Percentiles rank a stretch among this genome's conserved stretches.
These are phyloP conservation scores for Aspergillus quadrilineatus DNA, from an alignment of 2,329 filamentous ascomycete genomes.

Conservation along the genomic window DNA sequence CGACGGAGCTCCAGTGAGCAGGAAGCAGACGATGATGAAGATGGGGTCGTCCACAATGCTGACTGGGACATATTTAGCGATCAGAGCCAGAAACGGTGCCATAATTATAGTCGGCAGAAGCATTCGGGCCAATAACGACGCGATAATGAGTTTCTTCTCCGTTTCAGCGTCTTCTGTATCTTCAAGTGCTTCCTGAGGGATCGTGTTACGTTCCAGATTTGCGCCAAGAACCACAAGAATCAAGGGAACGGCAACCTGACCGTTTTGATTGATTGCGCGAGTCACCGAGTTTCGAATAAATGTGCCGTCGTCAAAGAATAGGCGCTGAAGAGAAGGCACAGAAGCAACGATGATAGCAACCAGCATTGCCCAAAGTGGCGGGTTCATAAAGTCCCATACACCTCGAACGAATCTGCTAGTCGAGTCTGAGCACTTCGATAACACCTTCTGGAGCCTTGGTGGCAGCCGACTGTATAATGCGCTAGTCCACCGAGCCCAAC, in stretches of 20 bases:
- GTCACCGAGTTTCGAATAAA: constrained; percentile 94
- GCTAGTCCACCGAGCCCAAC: constrained; percentile 23
- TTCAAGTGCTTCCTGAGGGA: constrained; percentile 63
- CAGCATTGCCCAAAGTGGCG: constrained; percentile 96
- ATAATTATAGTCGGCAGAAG: constrained; percentile 86
- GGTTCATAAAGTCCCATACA: constrained; percentile 95
- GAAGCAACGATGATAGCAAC: constrained; percentile 87
- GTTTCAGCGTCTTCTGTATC: constrained; percentile 69
- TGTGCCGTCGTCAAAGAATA: constrained; percentile 86
- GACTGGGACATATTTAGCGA: constrained; percentile 86
- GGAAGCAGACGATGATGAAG: constrained; percentile 95
- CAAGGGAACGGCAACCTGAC: constrained; percentile 86
- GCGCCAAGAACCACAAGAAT: constrained; percentile 94
- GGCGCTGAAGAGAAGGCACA: constrained; percentile 72
- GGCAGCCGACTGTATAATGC: constrained; percentile 53
- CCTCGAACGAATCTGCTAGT: constrained; percentile 60
- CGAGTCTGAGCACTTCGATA: constrained; percentile 45
- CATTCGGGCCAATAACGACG: constrained; percentile 86
- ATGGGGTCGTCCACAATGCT: constrained; percentile 97
- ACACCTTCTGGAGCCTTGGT: constrained; percentile 49
- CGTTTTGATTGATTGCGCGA: constrained; percentile 78
- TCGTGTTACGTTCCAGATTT: constrained; percentile 88
- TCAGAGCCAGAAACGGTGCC: constrained; percentile 81
- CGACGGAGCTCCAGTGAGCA: constrained; percentile 89
- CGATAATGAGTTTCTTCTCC: constrained; percentile 76